These are phyloP conservation scores for Phytophthora chlamydospora DNA, from an alignment of 352 stramenopile species.

Conservation along the genomic window DNA sequence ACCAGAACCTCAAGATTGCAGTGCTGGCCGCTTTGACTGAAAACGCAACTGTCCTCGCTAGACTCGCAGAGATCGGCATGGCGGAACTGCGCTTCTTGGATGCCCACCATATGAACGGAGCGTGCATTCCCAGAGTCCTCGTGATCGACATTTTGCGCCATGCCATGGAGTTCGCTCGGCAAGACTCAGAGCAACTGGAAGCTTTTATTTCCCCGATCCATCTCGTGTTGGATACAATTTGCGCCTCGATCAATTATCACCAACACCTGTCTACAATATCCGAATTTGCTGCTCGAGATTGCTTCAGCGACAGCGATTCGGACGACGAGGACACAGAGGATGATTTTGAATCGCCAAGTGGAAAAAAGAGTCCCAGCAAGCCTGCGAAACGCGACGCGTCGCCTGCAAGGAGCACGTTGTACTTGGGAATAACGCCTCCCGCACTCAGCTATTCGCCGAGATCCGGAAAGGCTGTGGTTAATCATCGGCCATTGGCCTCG, in stretches of 20 bases:
- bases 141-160: slow-evolving; percentile 66
- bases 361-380: slow-evolving; percentile 27
- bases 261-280: slow-evolving; percentile 78
- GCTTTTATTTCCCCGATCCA: slow-evolving; percentile 58
- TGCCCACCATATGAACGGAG: slow-evolving; percentile 50
- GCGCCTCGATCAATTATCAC: slow-evolving; percentile 77
- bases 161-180: slow-evolving; percentile 57
- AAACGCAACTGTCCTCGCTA: slow-evolving; percentile 47
- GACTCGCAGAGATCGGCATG: slow-evolving; percentile 60
- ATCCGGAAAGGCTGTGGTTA: slow-evolving; percentile 60
- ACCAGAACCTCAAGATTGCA: slow-evolving; percentile 60
- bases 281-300: slow-evolving; percentile 72
- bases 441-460: slow-evolving; percentile 46
- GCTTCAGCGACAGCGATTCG: slow-evolving; percentile 80
- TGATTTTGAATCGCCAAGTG: slow-evolving; percentile 16
- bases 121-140: slow-evolving; percentile 53
- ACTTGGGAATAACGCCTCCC: slow-evolving; percentile 21
- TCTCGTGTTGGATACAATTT: slow-evolving; percentile 60
- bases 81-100: slow-evolving; percentile 74
- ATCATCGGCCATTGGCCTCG: slow-evolving; percentile 65
- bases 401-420: slow-evolving; percentile 26
- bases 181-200: slow-evolving; percentile 46
- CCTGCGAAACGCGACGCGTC: slow-evolving; percentile 13
- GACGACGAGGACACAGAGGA: slow-evolving; percentile 49
- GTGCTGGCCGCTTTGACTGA: slow-evolving; percentile 62